A percentile compares a stretch with the other conserved stretches of the same genome.
Conservation (phyloP, 805 yeast genomes). For the Saturnispora sanitii region DNA sequence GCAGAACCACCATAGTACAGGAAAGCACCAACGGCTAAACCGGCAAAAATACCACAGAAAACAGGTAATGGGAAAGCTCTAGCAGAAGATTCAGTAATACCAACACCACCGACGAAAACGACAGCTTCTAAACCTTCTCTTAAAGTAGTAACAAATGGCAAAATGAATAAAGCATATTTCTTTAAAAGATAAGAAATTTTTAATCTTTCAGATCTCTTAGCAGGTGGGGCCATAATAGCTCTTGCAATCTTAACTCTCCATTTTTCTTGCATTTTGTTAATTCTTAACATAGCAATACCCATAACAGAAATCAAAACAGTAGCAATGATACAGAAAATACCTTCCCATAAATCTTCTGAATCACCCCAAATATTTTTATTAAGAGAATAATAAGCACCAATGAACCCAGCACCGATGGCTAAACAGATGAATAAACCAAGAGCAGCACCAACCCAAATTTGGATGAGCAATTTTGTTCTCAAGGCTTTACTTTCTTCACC, state of each 20-base stretch:
- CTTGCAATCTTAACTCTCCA: conserved; percentile 89
- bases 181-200: conserved; percentile 43
- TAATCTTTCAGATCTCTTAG: conserved; percentile 37
- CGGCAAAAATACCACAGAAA: conserved; percentile 68
- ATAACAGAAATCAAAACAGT: conserved; percentile 74
- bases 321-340: conserved; percentile 80
- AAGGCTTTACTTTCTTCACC: conserved; percentile 35
- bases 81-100: conserved; percentile 35
- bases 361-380: conserved; percentile 71
- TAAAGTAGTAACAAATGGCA: conserved; percentile 77
- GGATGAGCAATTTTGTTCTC: conserved; percentile 52
- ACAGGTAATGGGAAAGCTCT: conserved; percentile 81
- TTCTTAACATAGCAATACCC: conserved; percentile 90
- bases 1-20: conserved; percentile 73
- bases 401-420: conserved; percentile 77
- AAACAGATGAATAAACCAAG: conserved; percentile 68
- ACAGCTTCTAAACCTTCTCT: conserved; percentile 95
- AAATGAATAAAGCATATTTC: conserved; percentile 74
- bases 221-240: conserved; percentile 55
- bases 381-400: conserved; percentile 77
- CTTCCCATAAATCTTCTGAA: conserved; percentile 93
- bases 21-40: conserved; percentile 53
- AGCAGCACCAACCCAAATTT: conserved; percentile 75
- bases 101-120: conserved; percentile 89
- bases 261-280: conserved; percentile 89